Evolutionary conservation across 2,329 filamentous ascomycete species (phyloP).

Genomic region (Tympanopsis confertula): DNA sequence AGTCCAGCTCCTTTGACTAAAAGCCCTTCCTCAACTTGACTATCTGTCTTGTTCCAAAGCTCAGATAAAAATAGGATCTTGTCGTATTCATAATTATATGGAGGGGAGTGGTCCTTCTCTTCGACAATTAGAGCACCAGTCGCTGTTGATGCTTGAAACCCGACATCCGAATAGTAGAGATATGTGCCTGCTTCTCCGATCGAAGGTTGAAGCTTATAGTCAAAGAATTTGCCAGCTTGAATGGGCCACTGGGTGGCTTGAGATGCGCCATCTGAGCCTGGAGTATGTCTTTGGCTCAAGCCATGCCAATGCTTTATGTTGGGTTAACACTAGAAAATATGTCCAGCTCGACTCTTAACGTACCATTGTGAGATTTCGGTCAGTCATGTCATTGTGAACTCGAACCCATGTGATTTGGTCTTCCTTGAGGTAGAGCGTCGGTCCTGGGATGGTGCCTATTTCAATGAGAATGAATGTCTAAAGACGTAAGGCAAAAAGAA

Average conservation of each 20-base stretch:
- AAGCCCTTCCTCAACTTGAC: not conserved
- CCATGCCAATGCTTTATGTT: constrained; percentile 46
- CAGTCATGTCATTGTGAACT: too few species aligned
- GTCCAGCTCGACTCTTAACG: too few species aligned
- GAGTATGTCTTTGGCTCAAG: constrained; percentile 30
- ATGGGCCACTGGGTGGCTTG: constrained; percentile 41
- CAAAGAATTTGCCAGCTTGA: constrained; percentile 36
- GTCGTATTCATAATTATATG: constrained; percentile 7
- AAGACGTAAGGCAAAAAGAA: too few species aligned
- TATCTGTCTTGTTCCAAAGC: constrained; percentile 6
- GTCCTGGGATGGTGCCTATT: too few species aligned
- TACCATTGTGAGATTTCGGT: too few species aligned
- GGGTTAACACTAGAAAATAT: too few species aligned
- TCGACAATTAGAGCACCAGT: constrained; percentile 36
- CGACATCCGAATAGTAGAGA: constrained; percentile 44
- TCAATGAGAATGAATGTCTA: too few species aligned
- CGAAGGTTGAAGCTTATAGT: constrained; percentile 36
- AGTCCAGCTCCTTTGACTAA: not conserved
- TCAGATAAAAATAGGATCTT: constrained; percentile 7
- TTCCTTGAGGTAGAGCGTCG: too few species aligned
- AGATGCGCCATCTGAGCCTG: constrained; percentile 39
- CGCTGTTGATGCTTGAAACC: constrained; percentile 35
- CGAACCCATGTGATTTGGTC: too few species aligned
- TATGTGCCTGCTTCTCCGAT: constrained; percentile 35
- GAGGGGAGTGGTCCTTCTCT: constrained; percentile 13